Percentiles rank a stretch among this genome's conserved stretches.
phyloP scores from a whole-genome alignment of 2,329 filamentous ascomycete species.

The Davidsoniella australis region DNA sequence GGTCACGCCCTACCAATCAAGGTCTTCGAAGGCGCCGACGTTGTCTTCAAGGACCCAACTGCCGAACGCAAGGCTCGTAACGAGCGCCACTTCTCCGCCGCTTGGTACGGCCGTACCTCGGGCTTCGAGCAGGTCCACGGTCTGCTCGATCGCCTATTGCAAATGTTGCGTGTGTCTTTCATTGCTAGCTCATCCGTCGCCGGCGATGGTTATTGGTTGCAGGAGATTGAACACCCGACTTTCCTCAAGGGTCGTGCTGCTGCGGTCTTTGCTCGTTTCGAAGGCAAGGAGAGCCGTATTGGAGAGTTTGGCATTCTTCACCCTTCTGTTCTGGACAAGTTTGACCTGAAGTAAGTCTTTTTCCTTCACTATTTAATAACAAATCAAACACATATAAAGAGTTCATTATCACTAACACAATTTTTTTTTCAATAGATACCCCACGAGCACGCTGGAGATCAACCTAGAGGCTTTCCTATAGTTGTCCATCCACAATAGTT shows the following conservation, averaged over 20 bases:
- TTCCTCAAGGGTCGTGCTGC: constrained; percentile 87
- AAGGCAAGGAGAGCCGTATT: constrained; percentile 52
- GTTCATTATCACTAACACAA: background rate
- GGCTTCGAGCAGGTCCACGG: constrained; percentile 96
- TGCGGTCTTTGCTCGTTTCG: constrained; percentile 60
- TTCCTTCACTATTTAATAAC: background rate
- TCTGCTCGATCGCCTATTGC: constrained; percentile 74
- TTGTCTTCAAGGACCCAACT: constrained; percentile 72
- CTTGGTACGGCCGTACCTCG: constrained; percentile 83
- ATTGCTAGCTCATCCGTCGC: constrained; percentile 40
- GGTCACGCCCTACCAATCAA: constrained; percentile 75
- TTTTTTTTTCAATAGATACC: constrained; percentile 41
- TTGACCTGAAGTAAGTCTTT: constrained; percentile 55
- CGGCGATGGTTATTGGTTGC: constrained; percentile 76
- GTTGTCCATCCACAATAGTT: constrained; percentile 14
- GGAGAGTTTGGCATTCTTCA: constrained; percentile 90
- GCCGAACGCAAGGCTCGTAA: constrained; percentile 79
- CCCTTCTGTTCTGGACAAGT: constrained; percentile 82
- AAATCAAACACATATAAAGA: background rate
- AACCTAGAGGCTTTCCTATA: constrained; percentile 88
- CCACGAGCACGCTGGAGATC: constrained; percentile 84
- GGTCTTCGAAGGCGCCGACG: constrained; percentile 81
- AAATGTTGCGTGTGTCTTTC: constrained; percentile 78
- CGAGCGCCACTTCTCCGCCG: constrained; percentile 88
- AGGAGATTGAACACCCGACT: constrained; percentile 77